Conservation (phyloP, 805 yeast genomes). For the Yarrowia sp. region DNA sequence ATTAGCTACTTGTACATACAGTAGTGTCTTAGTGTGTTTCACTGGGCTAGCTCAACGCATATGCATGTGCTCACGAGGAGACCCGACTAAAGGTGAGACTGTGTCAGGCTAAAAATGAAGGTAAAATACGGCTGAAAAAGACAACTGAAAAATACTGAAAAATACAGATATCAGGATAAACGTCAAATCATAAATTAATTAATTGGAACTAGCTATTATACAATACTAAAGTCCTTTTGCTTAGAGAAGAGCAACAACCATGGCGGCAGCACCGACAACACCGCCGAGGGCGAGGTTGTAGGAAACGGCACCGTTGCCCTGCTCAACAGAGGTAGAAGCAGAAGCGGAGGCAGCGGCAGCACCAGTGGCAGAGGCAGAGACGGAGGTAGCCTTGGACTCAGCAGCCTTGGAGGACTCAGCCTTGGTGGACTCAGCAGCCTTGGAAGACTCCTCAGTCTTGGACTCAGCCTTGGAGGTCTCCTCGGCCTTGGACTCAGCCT, state of each 20-base stretch:
- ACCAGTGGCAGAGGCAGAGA: background rate
- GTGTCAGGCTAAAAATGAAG: background rate
- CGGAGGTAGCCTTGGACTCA: conserved; percentile 10
- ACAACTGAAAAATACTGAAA: background rate
- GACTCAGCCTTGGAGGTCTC: background rate
- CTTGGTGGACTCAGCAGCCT: background rate
- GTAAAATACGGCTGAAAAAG: background rate
- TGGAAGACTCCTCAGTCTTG: background rate
- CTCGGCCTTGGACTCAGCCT: background rate
- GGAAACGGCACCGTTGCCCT: conserved; percentile 22
- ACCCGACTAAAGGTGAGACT: background rate
- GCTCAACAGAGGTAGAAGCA: background rate
- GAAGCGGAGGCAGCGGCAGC: conserved; percentile 13
- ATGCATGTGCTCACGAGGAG: too few relatives aligned
- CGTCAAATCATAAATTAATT: conserved; percentile 23
- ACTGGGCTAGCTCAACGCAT: too few relatives aligned
- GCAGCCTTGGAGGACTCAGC: conserved; percentile 10
- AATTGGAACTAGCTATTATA: background rate
- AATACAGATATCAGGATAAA: background rate
- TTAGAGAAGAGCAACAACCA: conserved; percentile 25
- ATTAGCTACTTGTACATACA: too few relatives aligned
- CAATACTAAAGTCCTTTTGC: background rate
- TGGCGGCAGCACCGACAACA: conserved; percentile 25
- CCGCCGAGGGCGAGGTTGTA: conserved; percentile 25
- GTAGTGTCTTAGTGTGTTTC: too few relatives aligned